phyloP scores from a whole-genome alignment of 495 filamentous ascomycete species.

The Arthonia radiata region DNA sequence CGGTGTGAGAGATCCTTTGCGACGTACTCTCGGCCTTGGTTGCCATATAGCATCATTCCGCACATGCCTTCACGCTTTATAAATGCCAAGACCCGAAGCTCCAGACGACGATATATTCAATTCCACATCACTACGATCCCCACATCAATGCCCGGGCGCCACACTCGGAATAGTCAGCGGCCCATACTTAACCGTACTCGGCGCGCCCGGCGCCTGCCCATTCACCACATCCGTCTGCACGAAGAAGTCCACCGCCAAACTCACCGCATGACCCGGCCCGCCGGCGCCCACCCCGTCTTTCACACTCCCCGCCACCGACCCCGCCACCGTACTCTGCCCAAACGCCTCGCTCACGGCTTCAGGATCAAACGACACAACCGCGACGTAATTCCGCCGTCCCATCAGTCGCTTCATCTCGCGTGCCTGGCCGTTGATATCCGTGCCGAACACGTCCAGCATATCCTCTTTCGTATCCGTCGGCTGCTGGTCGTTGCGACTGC shows the following conservation, averaged over 20 bases:
- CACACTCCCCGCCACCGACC: constrained; percentile 23
- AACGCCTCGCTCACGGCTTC: constrained; percentile 37
- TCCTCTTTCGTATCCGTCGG: constrained; percentile 88
- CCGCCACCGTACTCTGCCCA: constrained; percentile 16
- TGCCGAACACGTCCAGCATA: constrained; percentile 98
- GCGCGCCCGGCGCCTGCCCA: constrained; percentile 41
- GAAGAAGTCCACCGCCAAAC: constrained; percentile 86
- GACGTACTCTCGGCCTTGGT: too few species aligned
- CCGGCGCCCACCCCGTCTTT: too few species aligned
- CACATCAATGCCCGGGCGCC: constrained; percentile 49
- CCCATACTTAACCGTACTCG: constrained; percentile 62
- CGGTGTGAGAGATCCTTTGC: too few species aligned
- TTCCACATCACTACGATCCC: too few species aligned
- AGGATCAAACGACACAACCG: constrained; percentile 78
- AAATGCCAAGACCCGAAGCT: too few species aligned
- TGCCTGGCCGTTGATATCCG: constrained; percentile 52
- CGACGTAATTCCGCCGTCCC: constrained; percentile 83
- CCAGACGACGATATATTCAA: too few species aligned
- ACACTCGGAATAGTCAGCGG: constrained; percentile 86
- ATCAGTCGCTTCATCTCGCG: constrained; percentile 77
- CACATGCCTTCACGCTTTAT: too few species aligned
- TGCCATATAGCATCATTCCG: too few species aligned
- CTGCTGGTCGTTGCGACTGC: constrained; percentile 21
- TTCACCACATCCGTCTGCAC: constrained; percentile 49
- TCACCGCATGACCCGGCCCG: too few species aligned